Evolutionary conservation across 1,139 yeast species (phyloP).

Genomic region (Eremothecium cymbalariae): DNA sequence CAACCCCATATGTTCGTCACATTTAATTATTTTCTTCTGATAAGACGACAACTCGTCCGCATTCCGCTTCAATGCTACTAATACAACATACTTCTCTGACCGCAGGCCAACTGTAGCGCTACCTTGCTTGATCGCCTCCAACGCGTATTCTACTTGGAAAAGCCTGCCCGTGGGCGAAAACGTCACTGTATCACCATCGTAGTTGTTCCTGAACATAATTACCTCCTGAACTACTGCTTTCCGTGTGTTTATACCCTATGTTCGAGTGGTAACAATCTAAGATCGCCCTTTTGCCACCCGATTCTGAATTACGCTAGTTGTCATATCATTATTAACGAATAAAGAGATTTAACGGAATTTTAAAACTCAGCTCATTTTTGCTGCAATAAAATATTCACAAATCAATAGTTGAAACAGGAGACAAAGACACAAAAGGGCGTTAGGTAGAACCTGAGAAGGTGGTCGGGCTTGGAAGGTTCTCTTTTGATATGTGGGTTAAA

Average conservation of each 20-base stretch:
- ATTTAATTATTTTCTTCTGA: conserved; percentile 84
- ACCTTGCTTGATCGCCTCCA: conserved; percentile 97
- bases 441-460: conserved; percentile 1
- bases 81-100: conserved; percentile 76
- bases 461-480: conserved; percentile 2
- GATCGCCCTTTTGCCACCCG: conserved; percentile 2
- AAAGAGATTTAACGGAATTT: too few relatives aligned
- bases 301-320: neutral
- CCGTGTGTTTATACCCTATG: too few relatives aligned
- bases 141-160: conserved; percentile 91
- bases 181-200: conserved; percentile 96
- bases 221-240: too few relatives aligned
- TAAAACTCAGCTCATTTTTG: too few relatives aligned
- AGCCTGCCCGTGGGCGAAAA: conserved; percentile 96
- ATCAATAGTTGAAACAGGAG: too few relatives aligned
- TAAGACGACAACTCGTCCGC: conserved; percentile 97
- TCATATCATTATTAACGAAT: neutral
- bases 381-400: too few relatives aligned
- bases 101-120: conserved; percentile 93
- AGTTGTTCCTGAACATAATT: conserved; percentile 80
- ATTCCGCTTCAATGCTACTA: conserved; percentile 89
- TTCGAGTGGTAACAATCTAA: too few relatives aligned
- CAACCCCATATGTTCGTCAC: conserved; percentile 89
- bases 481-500: conserved; percentile 11
- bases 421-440: conserved; percentile 2